Evolutionary conservation across 768 basidiomycete genomes (phyloP).

Genomic region (Boletus rubroflammeus): DNA sequence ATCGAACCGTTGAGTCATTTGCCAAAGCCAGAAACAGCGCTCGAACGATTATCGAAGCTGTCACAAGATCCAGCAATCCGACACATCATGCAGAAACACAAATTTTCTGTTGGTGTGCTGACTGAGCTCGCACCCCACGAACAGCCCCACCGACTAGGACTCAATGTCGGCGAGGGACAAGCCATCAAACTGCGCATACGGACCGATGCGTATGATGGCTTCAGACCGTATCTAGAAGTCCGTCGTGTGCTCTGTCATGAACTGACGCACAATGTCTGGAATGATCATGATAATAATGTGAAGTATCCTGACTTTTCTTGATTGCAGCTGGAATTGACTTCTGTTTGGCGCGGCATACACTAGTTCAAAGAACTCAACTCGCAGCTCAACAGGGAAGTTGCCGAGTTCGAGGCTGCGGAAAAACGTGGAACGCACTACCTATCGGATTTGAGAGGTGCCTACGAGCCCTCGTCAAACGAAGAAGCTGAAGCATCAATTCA

Average conservation of each 20-base stretch:
- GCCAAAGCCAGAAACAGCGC: conserved; percentile 57
- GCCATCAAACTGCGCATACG: conserved; percentile 66
- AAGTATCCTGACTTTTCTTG: conserved; percentile 20
- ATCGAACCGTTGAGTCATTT: conserved; percentile 61
- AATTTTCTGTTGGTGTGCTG: conserved; percentile 62
- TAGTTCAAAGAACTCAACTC: conserved; percentile 77
- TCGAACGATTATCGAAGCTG: conserved; percentile 51
- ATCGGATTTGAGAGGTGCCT: conserved; percentile 32
- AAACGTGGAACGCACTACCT: conserved; percentile 55
- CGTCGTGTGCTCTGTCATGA: conserved; percentile 75
- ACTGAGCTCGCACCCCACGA: conserved; percentile 81
- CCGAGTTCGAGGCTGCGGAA: conserved; percentile 57
- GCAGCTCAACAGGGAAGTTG: conserved; percentile 66
- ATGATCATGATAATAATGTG: conserved; percentile 71
- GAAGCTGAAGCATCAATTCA: conserved; percentile 53
- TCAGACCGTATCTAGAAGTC: conserved; percentile 60
- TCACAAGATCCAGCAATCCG: conserved; percentile 68
- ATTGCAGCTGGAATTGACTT: background rate
- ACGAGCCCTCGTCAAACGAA: conserved; percentile 52
- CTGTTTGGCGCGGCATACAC: conserved; percentile 20
- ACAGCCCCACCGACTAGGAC: conserved; percentile 62
- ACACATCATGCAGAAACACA: conserved; percentile 67
- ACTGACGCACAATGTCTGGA: conserved; percentile 70
- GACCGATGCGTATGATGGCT: conserved; percentile 70
- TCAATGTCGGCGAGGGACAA: conserved; percentile 61